Base-by-base conservation (phyloP, 2,329 filamentous ascomycete species). In the Aspergillus eucalypticola region DNA sequence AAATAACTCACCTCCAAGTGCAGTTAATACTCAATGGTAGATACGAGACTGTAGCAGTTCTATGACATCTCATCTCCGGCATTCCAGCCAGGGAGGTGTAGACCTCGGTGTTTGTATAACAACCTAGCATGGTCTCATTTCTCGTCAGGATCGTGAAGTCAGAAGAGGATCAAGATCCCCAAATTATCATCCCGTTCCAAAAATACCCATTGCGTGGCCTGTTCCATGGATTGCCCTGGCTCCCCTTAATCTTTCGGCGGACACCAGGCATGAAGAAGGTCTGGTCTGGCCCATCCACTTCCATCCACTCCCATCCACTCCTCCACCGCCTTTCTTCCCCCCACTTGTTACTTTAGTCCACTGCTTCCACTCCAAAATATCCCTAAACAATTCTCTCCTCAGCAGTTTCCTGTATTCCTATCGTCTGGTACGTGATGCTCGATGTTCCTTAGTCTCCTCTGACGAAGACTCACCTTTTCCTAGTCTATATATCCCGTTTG, bases 311-410 rank as follows among this genome's bases (percentile, higher is more conserved):
- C 39, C 46, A 29, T 50, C 23, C 29, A 19, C 29, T 32, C 53
- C 39, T 46, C 53, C 53, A 55, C 53, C 53, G 53, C 53, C 53
- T 55, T 55, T 55, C 32, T 35, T 15, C 39, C 53, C 53, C 53
- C 53, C 53, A 55, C 53, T 55, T 55, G 53, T 35, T 42, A 42
- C 53, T 55, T 46, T 55, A 55, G 53, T 55, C 53, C 21, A 55
- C 39, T 55, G 39, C 53, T 55, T 42, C 53, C 53, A 55, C 53
- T 55, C 53, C 53, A 55, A 55, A 55, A 55, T 41, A 55, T 46
- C 17, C 27, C 53, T 17, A 55, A 55, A 46, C 53, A 55, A 46
- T 55, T 55, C 53, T 35, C 53, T 55, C 53, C 53, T 46, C 25
- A 27, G 42, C 39, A 39, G 19, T 46, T 44, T 15, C 41, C 42